A percentile compares a stretch with the other conserved stretches of the same genome.
Conservation (phyloP, 1,139 yeast genomes). For the Suhomyces coccinellae region DNA sequence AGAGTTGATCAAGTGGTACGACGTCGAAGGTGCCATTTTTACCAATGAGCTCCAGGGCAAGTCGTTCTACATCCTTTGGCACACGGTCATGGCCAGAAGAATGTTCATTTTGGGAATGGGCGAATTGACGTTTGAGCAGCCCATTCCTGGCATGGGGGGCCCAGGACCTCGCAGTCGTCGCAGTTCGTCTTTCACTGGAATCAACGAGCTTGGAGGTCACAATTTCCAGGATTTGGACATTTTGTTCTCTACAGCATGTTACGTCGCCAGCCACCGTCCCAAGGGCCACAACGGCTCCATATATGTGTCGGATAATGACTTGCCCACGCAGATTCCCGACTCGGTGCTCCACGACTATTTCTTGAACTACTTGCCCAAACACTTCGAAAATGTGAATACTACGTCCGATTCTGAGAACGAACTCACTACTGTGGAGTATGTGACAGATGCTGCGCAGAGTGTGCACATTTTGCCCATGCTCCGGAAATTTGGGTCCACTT, state of each 20-base stretch:
- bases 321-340: slow-evolving; percentile 38
- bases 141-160: slow-evolving; percentile 19
- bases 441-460: slow-evolving; percentile 24
- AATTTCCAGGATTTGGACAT: slow-evolving; percentile 46
- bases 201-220: slow-evolving; percentile 43
- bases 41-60: slow-evolving; percentile 43
- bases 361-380: slow-evolving; percentile 33
- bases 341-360: slow-evolving; percentile 43
- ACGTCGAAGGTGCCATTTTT: slow-evolving; percentile 40
- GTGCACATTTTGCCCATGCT: slow-evolving; percentile 37
- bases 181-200: slow-evolving; percentile 39
- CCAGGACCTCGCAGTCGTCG: slow-evolving; percentile 24
- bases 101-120: slow-evolving; percentile 39
- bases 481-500: slow-evolving; percentile 31
- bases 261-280: slow-evolving; percentile 29
- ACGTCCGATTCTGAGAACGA: slow-evolving; percentile 10
- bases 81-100: slow-evolving; percentile 20
- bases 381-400: slow-evolving; percentile 17
- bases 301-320: slow-evolving; percentile 32
- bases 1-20: slow-evolving; percentile 17
- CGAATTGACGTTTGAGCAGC: slow-evolving; percentile 32
- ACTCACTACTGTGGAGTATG: slow-evolving; percentile 24
- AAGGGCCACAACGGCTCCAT: slow-evolving; percentile 16
- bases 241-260: slow-evolving; percentile 34
- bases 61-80: slow-evolving; percentile 41